phyloP scores from a whole-genome alignment of 208 protist species.

The Novymonas esmeraldas region DNA sequence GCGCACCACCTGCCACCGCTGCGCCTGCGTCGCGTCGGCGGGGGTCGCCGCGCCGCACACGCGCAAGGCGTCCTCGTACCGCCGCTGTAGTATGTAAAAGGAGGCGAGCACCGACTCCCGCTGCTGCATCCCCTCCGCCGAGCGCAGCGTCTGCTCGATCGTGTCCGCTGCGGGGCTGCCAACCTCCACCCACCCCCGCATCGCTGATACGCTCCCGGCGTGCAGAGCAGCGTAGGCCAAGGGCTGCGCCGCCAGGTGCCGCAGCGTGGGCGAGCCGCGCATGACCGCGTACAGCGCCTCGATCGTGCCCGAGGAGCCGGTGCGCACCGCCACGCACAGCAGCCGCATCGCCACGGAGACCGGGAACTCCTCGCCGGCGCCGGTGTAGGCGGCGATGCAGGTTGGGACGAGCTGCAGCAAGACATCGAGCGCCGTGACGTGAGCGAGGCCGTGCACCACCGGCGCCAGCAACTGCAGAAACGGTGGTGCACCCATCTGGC shows the following conservation, averaged over 20 bases:
- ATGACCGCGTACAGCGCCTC: slow-evolving; percentile 50
- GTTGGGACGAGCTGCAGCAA: slow-evolving; percentile 46
- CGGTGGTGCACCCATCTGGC: slow-evolving; percentile 45
- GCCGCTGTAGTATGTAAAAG: slow-evolving; percentile 72
- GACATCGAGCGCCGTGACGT: slow-evolving; percentile 54
- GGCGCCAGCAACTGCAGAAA: slow-evolving; percentile 44
- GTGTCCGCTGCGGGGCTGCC: slow-evolving; percentile 45
- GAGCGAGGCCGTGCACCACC: slow-evolving; percentile 56
- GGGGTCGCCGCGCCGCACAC: slow-evolving; percentile 45
- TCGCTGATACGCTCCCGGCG: slow-evolving; percentile 34
- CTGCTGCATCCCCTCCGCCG: slow-evolving; percentile 19
- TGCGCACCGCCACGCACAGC: slow-evolving; percentile 60
- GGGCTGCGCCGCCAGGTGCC: slow-evolving; percentile 46
- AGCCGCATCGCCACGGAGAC: slow-evolving; percentile 54
- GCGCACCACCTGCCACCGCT: slow-evolving; percentile 61
- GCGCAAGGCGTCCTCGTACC: slow-evolving; percentile 66
- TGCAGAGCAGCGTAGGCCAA: slow-evolving; percentile 54
- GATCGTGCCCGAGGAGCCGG: slow-evolving; percentile 40
- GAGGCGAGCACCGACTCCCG: slow-evolving; percentile 49
- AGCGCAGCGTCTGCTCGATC: slow-evolving; percentile 58
- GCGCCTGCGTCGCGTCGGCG: slow-evolving; percentile 41
- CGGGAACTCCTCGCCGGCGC: slow-evolving; percentile 29
- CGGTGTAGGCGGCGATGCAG: slow-evolving; percentile 36
- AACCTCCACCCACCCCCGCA: slow-evolving; percentile 59
- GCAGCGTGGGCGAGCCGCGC: slow-evolving; percentile 22